Base-by-base conservation (phyloP, 1,284 basidiomycete species). In the Ustilago tritici region DNA sequence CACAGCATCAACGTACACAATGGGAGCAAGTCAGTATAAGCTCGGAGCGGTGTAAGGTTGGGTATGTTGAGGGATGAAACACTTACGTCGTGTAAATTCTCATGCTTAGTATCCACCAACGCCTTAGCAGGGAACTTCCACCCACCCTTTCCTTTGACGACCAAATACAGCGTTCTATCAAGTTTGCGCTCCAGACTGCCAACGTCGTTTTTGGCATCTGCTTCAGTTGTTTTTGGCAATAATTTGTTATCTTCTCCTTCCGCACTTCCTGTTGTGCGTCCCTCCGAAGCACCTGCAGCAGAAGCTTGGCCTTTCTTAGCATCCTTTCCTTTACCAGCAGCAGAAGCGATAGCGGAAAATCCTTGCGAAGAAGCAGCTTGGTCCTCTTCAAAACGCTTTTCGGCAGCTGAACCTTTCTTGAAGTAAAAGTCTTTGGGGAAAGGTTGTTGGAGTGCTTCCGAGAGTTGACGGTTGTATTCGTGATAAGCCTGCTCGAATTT, bases 361-460 rank as follows among this genome's bases (percentile, higher is more conserved):
- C 76, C 76, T 34, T 56, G 71, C 28, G 76, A 35, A 35, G 67
- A 55, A 59, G 61, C 62, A 3, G 68, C 61, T 52, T 78, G 76
- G 4, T 87, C 85, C 46, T 87, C 87, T 77, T 92, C 90, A 85
- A 95, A 98, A 56, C 92, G 90, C 49, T 91, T 91, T 85, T 95
- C 92, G 38, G 96, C 90, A 3, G 94, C 89, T 0, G 94, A 94
- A 0, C 95, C 95, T 68, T 92, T 91, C 87, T 95, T 95, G 90
- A 98, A 98, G 89, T 97, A 98, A 87, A 97, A 96, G 50, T 94
- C 92, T 65, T 91, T 90, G 17, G 94, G 92, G 86, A 95, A 92
- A 0, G 95, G 95, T 84, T 95, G 95, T 84, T 93, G 92, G 49
- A 98, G 88, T 6, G 94, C 92, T 78, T 93, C 92, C 76, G 92